Evolutionary conservation across 1,284 basidiomycete species (phyloP).

Genomic region (Gomphus bonarii): DNA sequence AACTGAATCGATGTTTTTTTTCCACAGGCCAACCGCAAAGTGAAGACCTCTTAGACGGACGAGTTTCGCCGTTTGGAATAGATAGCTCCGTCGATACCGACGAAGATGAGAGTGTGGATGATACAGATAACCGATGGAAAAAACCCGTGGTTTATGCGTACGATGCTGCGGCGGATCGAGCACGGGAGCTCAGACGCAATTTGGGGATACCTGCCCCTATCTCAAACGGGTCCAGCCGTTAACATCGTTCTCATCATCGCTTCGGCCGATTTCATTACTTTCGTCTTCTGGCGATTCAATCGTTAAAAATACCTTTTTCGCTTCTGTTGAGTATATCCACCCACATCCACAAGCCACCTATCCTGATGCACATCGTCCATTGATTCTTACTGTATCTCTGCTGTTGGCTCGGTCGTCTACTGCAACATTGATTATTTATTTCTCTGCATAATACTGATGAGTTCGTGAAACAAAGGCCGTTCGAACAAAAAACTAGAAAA

Average conservation of each 20-base stretch:
- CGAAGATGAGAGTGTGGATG: constrained; percentile 3
- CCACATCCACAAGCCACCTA: not conserved
- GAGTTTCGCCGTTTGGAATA: not conserved
- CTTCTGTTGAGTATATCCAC: not conserved
- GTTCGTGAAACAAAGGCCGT: not conserved
- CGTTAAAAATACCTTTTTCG: not conserved
- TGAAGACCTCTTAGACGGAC: not conserved
- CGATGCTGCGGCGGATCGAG: constrained; percentile 71
- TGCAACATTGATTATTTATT: constrained; percentile 3
- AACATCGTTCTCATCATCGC: not conserved
- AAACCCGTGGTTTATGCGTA: constrained; percentile 63
- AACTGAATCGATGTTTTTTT: not conserved
- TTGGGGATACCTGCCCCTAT: constrained; percentile 8
- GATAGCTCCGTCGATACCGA: not conserved
- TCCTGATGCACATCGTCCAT: not conserved
- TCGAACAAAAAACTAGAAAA: constrained; percentile 3
- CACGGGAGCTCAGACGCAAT: constrained; percentile 35
- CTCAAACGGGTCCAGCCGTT: not conserved
- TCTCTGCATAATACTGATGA: not conserved
- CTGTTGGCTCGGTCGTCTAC: not conserved
- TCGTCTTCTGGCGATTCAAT: not conserved
- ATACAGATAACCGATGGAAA: constrained; percentile 21
- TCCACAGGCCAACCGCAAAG: not conserved
- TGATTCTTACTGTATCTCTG: constrained; percentile 1
- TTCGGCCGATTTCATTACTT: not conserved